These are phyloP conservation scores for Peronospora belbahrii DNA, from an alignment of 352 stramenopile species.

Conservation along the genomic window DNA sequence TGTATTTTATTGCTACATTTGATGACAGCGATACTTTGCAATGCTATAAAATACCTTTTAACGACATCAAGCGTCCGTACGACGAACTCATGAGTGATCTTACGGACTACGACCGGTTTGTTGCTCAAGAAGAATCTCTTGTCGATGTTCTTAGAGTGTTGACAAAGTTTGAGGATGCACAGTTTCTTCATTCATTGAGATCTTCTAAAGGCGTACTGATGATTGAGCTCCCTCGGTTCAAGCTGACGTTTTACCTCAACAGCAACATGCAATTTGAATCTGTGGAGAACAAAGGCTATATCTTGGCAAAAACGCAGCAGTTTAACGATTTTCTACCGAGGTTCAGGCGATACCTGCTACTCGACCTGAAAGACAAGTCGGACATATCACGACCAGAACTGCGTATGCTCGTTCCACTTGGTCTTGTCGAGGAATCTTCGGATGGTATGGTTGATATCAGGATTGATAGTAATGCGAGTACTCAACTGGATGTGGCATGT, in stretches of 20 bases:
- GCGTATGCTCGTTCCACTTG: conserved; percentile 32
- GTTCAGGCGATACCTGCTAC: conserved; percentile 33
- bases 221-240: conserved; percentile 37
- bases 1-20: conserved; percentile 21
- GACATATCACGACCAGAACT: conserved; percentile 13
- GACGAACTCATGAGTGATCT: conserved; percentile 9
- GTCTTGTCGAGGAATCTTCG: conserved; percentile 10
- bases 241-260: conserved; percentile 29
- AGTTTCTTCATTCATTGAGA: conserved; percentile 29
- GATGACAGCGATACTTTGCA: not conserved
- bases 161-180: conserved; percentile 33
- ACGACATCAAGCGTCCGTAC: conserved; percentile 15
- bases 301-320: conserved; percentile 29
- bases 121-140: conserved; percentile 8
- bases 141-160: conserved; percentile 11
- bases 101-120: conserved; percentile 20
- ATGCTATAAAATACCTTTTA: conserved; percentile 31
- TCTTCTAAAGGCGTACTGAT: conserved; percentile 12
- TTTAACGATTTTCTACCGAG: conserved; percentile 31
- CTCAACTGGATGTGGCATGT: conserved; percentile 14
- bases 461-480: conserved; percentile 1
- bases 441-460: conserved; percentile 20
- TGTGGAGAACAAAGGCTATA: conserved; percentile 32
- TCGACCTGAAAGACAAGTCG: conserved; percentile 9
- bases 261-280: conserved; percentile 18